phyloP scores from a whole-genome alignment of 208 protist species.

The Trypanosoma platydactyli region DNA sequence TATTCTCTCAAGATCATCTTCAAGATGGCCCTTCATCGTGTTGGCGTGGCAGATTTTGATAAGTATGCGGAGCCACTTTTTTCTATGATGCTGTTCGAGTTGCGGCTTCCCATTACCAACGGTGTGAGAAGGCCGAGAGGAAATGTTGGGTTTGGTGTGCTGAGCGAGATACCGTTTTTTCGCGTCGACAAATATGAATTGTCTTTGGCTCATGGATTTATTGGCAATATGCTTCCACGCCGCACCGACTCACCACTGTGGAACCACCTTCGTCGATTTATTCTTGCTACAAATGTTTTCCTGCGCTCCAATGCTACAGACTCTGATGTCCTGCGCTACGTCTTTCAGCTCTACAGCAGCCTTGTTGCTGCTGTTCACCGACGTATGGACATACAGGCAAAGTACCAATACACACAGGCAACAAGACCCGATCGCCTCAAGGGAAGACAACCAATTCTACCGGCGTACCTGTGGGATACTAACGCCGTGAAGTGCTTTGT shows the following conservation, averaged over 20 bases:
- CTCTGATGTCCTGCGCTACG: conserved; percentile 18
- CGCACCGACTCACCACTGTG: conserved; percentile 57
- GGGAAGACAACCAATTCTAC: conserved; percentile 1
- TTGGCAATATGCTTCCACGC: conserved; percentile 29
- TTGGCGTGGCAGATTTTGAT: conserved; percentile 49
- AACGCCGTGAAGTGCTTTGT: conserved; percentile 51
- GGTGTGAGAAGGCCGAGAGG: background rate
- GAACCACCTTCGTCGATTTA: conserved; percentile 77
- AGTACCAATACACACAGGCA: conserved; percentile 2
- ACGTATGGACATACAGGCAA: conserved; percentile 17
- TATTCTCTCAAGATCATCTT: conserved; percentile 38
- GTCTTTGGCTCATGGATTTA: conserved; percentile 7
- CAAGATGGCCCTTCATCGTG: conserved; percentile 36
- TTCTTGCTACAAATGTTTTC: conserved; percentile 70
- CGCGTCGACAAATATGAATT: conserved; percentile 16
- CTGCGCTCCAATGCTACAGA: conserved; percentile 48
- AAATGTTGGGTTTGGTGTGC: conserved; percentile 12
- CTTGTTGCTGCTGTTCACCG: conserved; percentile 34
- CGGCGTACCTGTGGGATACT: conserved; percentile 35
- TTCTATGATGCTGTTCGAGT: conserved; percentile 39
- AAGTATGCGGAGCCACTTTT: conserved; percentile 75
- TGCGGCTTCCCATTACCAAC: conserved; percentile 40
- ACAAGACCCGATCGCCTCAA: background rate
- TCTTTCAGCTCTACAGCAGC: conserved; percentile 43
- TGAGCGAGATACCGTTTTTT: conserved; percentile 25